Evolutionary conservation across 768 basidiomycete genomes (phyloP).

Genomic region (Amanita jacksonii): DNA sequence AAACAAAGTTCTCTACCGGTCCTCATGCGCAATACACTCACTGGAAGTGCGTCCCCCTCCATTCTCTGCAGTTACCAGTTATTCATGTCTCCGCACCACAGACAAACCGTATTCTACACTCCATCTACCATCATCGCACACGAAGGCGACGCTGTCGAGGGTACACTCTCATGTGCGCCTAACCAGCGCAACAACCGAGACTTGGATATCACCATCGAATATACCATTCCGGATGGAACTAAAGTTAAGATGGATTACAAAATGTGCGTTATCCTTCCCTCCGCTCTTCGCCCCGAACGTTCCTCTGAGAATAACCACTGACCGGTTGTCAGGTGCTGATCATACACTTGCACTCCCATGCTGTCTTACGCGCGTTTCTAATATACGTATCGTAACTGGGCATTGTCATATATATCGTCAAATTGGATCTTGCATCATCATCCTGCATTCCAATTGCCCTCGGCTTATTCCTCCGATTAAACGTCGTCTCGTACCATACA

Average conservation of each 20-base stretch:
- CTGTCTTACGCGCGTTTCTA: constrained; percentile 11
- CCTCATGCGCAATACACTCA: constrained; percentile 96
- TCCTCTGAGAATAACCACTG: constrained; percentile 37
- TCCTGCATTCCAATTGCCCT: neutral
- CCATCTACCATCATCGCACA: constrained; percentile 62
- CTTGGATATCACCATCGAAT: constrained; percentile 80
- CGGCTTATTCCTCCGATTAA: too few species aligned
- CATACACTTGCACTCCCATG: constrained; percentile 1
- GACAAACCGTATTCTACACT: constrained; percentile 98
- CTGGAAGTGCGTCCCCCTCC: constrained; percentile 68
- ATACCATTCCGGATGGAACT: constrained; percentile 26
- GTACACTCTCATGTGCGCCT: constrained; percentile 70
- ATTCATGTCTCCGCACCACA: constrained; percentile 17
- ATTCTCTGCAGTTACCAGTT: neutral
- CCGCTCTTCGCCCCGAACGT: constrained; percentile 10
- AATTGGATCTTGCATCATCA: neutral
- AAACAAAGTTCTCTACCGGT: constrained; percentile 92
- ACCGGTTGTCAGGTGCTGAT: constrained; percentile 72
- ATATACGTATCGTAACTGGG: neutral
- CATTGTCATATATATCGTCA: neutral
- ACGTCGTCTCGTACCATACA: neutral
- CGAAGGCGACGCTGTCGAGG: constrained; percentile 64
- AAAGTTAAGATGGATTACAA: constrained; percentile 52
- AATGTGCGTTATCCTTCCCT: constrained; percentile 60
- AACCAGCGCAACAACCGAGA: constrained; percentile 93